A percentile compares a stretch with the other conserved stretches of the same genome.
These are phyloP conservation scores for Globisporangium nodosum DNA, from an alignment of 352 stramenopile species.

Conservation along the genomic window DNA sequence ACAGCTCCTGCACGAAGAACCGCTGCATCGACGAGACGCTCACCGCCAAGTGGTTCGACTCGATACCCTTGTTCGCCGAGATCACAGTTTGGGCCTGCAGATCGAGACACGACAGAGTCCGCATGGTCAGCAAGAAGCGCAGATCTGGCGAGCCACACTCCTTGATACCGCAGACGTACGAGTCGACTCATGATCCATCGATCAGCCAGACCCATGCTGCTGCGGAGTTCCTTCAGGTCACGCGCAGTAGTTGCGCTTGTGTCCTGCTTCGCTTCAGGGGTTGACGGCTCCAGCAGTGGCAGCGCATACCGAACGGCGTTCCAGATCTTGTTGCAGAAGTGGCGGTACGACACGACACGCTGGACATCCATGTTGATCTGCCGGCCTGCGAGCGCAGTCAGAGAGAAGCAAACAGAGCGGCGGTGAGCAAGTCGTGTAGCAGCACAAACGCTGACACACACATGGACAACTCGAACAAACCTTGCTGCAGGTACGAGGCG, in stretches of 20 bases:
- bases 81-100: constrained; percentile 49
- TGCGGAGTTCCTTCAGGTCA: constrained; percentile 24
- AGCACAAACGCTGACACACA: background rate
- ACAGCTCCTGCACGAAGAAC: constrained; percentile 86
- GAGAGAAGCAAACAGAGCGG: constrained; percentile 1
- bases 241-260: background rate
- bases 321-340: constrained; percentile 91
- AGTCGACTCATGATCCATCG: constrained; percentile 84
- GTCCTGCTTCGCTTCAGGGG: background rate
- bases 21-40: constrained; percentile 67
- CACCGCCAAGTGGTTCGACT: constrained; percentile 56
- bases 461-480: constrained; percentile 9
- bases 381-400: constrained; percentile 24
- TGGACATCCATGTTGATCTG: constrained; percentile 89
- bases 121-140: background rate
- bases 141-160: too few relatives aligned
- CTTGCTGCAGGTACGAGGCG: constrained; percentile 91
- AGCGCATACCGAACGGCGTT: constrained; percentile 79
- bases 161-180: constrained; percentile 21
- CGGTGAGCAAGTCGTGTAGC: background rate
- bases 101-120: background rate
- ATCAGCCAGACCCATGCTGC: constrained; percentile 57
- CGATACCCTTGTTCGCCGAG: constrained; percentile 59
- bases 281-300: constrained; percentile 36
- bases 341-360: constrained; percentile 73